Conservation (phyloP, 441 rosid species). For the Populus hybrid region DNA sequence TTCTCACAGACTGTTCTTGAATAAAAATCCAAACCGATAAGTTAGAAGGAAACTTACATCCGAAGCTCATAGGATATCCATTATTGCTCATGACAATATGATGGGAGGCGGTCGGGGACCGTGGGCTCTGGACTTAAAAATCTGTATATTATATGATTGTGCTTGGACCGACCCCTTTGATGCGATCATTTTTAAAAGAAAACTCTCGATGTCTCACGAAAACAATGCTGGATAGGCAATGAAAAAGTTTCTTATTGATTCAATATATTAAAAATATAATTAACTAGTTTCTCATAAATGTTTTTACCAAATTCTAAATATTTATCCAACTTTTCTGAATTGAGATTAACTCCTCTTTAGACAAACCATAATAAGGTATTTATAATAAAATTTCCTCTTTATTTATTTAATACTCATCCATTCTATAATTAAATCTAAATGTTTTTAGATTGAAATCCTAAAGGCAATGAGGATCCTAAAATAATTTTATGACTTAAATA, state of each 20-base stretch:
- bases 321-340: background rate
- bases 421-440: background rate
- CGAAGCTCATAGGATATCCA: background rate
- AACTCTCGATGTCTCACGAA: background rate
- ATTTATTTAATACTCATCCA: background rate
- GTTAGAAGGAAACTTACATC: background rate
- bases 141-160: too few species aligned
- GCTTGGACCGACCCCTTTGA: background rate
- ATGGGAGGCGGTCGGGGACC: background rate
- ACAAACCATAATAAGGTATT: background rate
- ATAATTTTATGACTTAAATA: background rate
- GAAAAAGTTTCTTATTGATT: background rate
- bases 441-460: background rate
- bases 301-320: background rate
- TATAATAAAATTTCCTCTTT: too few species aligned
- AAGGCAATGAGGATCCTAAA: background rate
- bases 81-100: background rate
- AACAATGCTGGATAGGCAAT: background rate
- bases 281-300: too few species aligned
- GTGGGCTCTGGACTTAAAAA: too few species aligned
- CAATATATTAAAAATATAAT: background rate
- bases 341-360: background rate
- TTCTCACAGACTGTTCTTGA: background rate
- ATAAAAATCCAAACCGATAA: background rate
- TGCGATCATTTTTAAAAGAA: too few species aligned